Conservation (phyloP, 78 protist species). For the Dictyostelium firmibasis region DNA sequence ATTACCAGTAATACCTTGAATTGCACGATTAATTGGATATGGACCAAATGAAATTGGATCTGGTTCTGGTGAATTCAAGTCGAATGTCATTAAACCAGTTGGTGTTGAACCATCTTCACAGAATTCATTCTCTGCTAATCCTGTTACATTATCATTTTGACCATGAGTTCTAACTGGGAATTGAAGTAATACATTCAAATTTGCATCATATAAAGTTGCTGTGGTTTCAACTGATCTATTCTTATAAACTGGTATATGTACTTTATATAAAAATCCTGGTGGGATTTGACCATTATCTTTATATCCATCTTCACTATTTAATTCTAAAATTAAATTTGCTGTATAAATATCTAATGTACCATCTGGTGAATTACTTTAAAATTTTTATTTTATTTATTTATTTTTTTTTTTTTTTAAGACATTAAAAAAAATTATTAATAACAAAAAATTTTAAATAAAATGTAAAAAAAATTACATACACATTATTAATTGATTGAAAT, state of each 20-base stretch:
- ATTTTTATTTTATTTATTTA: not conserved
- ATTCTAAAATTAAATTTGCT: conserved; percentile 24
- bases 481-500: conserved; percentile 13
- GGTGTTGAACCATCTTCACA: conserved; percentile 74
- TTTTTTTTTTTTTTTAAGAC: not conserved
- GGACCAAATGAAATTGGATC: conserved; percentile 80
- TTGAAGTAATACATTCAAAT: conserved; percentile 19
- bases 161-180: conserved; percentile 80
- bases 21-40: conserved; percentile 77
- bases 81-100: conserved; percentile 78
- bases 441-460: not conserved
- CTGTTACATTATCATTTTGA: conserved; percentile 28
- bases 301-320: conserved; percentile 66
- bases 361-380: too few relatives aligned
- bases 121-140: conserved; percentile 37
- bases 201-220: conserved; percentile 65
- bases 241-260: conserved; percentile 68
- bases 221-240: conserved; percentile 75
- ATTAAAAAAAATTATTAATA: not conserved
- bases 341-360: conserved; percentile 4
- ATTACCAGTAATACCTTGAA: conserved; percentile 76
- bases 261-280: conserved; percentile 73
- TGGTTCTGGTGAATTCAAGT: conserved; percentile 82
- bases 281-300: conserved; percentile 76
- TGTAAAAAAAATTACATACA: not conserved